Evolutionary conservation across 345 rosid genomes (phyloP).

Genomic region (Brassica cretica): DNA sequence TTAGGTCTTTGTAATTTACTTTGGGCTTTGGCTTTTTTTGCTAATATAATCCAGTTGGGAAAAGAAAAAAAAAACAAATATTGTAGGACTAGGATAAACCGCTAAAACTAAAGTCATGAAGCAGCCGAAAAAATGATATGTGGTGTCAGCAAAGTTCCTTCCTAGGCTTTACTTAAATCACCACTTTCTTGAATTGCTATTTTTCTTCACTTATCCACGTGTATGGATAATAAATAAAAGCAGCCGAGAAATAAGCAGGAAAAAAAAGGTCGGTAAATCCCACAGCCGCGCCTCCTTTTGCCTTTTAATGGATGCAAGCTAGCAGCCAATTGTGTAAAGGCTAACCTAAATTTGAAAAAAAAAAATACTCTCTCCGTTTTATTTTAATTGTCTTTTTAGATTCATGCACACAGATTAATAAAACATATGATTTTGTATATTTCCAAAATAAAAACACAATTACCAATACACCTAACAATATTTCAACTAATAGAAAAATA

Average conservation of each 20-base stretch:
- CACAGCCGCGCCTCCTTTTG: background rate
- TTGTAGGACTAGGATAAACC: conserved; percentile 17
- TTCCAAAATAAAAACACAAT: too few species aligned
- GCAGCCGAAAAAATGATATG: conserved; percentile 28
- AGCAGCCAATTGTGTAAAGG: background rate
- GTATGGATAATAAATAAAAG: background rate
- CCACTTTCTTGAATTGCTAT: conserved; percentile 20
- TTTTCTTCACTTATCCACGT: conserved; percentile 13
- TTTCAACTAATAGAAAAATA: too few species aligned
- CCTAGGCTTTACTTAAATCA: conserved; percentile 17
- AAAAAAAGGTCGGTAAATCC: background rate
- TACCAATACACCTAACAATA: too few species aligned
- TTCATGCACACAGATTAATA: too few species aligned
- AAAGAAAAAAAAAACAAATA: too few species aligned
- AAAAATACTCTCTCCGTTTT: too few species aligned
- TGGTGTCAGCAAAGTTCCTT: conserved; percentile 19
- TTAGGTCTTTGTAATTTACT: too few species aligned
- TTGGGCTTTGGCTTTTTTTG: too few species aligned
- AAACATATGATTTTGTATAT: too few species aligned
- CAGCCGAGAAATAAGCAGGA: background rate
- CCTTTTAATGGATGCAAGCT: background rate
- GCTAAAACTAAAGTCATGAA: conserved; percentile 18
- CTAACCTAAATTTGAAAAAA: too few species aligned
- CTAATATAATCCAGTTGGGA: too few species aligned
- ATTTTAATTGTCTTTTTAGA: too few species aligned